Evolutionary conservation across 805 yeast species (phyloP), one percentile per base, ranked within the genome.

Genomic region (Saccharomycopsis lassenensis): DNA sequence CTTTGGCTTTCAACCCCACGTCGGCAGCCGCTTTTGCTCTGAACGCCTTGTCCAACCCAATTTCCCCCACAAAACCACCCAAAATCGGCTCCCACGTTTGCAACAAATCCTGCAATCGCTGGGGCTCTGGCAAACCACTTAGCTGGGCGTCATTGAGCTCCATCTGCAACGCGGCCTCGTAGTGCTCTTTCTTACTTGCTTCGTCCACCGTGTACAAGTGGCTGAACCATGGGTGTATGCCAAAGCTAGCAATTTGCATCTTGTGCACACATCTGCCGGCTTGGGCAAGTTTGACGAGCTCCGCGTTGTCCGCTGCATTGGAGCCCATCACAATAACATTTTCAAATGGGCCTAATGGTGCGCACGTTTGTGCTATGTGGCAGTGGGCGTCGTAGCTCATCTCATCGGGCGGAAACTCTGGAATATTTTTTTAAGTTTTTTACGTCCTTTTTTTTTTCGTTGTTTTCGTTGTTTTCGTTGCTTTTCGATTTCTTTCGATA

Each of bases 221-320:
- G 2, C 75, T 57, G 49, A 71, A 87, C 97, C 97, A 89, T 0
- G 98, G 98, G 55, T 89, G 98, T 1, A 85, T 61, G 0, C 97
- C 94, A 49, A 71, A 69, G 26, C 70, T 68, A 0, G 78, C 70
- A 6, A 59, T 51, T 11, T n/a, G n/a, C n/a, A n/a, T n/a, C n/a
- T n/a, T n/a, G n/a, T n/a, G n/a, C n/a, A n/a, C n/a, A n/a, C n/a
- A n/a, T n/a, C n/a, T n/a, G n/a, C n/a, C n/a, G n/a, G n/a, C n/a
- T n/a, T n/a, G n/a, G n/a, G n/a, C n/a, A n/a, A n/a, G n/a, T n/a
- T n/a, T n/a, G n/a, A n/a, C n/a, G n/a, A n/a, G n/a, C n/a, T n/a
- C n/a, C n/a, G n/a, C n/a, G n/a, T n/a, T n/a, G n/a, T n/a, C n/a
- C n/a, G n/a, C n/a, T n/a, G n/a, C n/a, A n/a, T n/a, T n/a, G n/a